A percentile compares a stretch with the other conserved stretches of the same genome.
These are phyloP conservation scores for Solanum chacoense DNA, from an alignment of 305 asterid species.

Conservation along the genomic window DNA sequence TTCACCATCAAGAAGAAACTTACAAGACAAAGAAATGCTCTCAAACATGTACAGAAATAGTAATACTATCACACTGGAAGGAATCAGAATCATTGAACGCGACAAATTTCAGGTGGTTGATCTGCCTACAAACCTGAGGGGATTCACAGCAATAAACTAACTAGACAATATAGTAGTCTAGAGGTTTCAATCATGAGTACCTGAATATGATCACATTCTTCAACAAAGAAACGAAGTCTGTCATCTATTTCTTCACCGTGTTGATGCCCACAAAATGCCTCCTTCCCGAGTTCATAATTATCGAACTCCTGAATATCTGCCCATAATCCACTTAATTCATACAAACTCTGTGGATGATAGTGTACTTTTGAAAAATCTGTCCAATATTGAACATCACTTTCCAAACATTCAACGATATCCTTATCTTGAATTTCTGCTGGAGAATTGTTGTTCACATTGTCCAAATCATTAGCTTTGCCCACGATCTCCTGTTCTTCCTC, in stretches of 20 bases:
- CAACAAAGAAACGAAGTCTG: slow-evolving; percentile 84
- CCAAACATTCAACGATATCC: slow-evolving; percentile 65
- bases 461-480: slow-evolving; percentile 17
- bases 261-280: slow-evolving; percentile 36
- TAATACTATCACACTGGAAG: background rate
- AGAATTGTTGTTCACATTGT: slow-evolving; percentile 18
- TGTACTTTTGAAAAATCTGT: slow-evolving; percentile 92
- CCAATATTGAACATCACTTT: slow-evolving; percentile 74
- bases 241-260: slow-evolving; percentile 74
- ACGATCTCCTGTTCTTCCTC: slow-evolving; percentile 33
- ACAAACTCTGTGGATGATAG: slow-evolving; percentile 83
- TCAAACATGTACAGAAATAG: background rate
- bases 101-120: background rate
- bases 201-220: slow-evolving; percentile 94
- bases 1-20: background rate
- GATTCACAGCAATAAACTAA: background rate
- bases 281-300: slow-evolving; percentile 71
- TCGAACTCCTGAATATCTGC: slow-evolving; percentile 40
- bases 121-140: background rate
- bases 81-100: background rate
- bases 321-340: slow-evolving; percentile 72
- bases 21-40: background rate
- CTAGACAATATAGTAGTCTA: background rate
- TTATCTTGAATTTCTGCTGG: slow-evolving; percentile 46
- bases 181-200: slow-evolving; percentile 17